phyloP scores from a whole-genome alignment of 768 basidiomycete genomes.

The Boletus patriciae region DNA sequence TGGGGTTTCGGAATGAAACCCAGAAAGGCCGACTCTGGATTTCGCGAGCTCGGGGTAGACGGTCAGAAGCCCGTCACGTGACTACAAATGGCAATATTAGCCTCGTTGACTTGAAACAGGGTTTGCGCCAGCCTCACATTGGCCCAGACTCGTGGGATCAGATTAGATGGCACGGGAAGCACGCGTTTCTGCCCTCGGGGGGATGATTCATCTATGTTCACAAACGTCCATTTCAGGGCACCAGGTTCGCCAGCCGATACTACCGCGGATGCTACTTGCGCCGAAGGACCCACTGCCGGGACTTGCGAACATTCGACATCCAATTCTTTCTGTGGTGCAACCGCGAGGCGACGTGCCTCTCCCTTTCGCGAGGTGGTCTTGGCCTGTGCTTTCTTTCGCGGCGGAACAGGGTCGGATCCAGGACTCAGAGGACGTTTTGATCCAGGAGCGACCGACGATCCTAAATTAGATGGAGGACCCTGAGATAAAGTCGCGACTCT shows the following conservation, averaged over 20 bases:
- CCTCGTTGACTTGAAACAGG: background rate
- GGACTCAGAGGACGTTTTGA: conserved; percentile 23
- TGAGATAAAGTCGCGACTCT: background rate
- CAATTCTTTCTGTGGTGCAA: background rate
- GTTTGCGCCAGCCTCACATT: conserved; percentile 20
- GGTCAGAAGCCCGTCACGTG: conserved; percentile 18
- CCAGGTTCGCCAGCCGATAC: background rate
- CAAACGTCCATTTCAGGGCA: conserved; percentile 21
- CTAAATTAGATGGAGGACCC: background rate
- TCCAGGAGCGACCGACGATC: background rate
- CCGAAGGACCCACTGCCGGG: background rate
- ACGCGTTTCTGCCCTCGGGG: background rate
- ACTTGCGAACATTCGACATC: background rate
- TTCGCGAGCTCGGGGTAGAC: conserved; percentile 29
- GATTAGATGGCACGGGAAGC: background rate
- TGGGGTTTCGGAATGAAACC: conserved; percentile 31
- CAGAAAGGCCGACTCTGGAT: conserved; percentile 20
- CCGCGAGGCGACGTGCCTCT: background rate
- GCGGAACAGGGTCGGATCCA: background rate
- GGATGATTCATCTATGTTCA: background rate
- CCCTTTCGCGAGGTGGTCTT: background rate
- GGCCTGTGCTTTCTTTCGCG: conserved; percentile 10
- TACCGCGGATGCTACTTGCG: background rate
- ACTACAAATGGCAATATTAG: conserved; percentile 17
- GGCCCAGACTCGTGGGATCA: conserved; percentile 29